Percentiles rank a stretch among this genome's conserved stretches.
Evolutionary conservation across 345 rosid genomes (phyloP).

Genomic region (Balakata baccata): DNA sequence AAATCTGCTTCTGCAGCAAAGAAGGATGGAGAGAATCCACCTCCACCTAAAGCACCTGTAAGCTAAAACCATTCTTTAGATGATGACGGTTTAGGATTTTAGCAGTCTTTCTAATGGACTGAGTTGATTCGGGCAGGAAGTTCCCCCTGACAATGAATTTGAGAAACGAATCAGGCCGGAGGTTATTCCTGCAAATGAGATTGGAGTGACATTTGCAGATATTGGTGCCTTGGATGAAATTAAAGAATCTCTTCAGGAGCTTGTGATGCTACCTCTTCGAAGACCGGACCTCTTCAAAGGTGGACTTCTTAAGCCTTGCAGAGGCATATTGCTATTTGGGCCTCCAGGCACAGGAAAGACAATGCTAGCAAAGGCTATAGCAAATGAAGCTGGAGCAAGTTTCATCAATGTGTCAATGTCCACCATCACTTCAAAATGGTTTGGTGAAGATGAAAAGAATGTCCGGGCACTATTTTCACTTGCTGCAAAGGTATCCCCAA

Average conservation of each 20-base stretch:
- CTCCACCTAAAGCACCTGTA: constrained; percentile 64
- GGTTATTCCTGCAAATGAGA: constrained; percentile 89
- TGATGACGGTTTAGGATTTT: background rate
- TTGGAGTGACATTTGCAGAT: constrained; percentile 94
- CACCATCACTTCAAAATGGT: constrained; percentile 98
- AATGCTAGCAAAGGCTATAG: constrained; percentile 98
- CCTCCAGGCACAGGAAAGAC: constrained; percentile 99
- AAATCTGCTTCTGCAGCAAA: constrained; percentile 58
- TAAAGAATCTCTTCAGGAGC: constrained; percentile 94
- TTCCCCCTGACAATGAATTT: constrained; percentile 86
- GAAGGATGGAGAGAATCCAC: constrained; percentile 63
- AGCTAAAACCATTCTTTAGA: constrained; percentile 17
- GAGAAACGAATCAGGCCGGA: constrained; percentile 98
- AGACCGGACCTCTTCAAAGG: constrained; percentile 96
- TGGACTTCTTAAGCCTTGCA: constrained; percentile 93
- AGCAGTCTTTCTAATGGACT: constrained; percentile 12
- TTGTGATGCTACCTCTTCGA: constrained; percentile 96
- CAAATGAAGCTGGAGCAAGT: constrained; percentile 99
- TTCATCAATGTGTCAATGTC: constrained; percentile 99
- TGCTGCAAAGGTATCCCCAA: constrained; percentile 95
- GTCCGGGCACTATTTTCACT: constrained; percentile 86
- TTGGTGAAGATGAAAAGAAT: constrained; percentile 97
- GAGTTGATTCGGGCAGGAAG: constrained; percentile 48
- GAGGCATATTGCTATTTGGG: constrained; percentile 91
- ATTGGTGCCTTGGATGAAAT: constrained; percentile 86